Base-by-base conservation (phyloP, 768 basidiomycete species). In the Crassisporium funariophilum region DNA sequence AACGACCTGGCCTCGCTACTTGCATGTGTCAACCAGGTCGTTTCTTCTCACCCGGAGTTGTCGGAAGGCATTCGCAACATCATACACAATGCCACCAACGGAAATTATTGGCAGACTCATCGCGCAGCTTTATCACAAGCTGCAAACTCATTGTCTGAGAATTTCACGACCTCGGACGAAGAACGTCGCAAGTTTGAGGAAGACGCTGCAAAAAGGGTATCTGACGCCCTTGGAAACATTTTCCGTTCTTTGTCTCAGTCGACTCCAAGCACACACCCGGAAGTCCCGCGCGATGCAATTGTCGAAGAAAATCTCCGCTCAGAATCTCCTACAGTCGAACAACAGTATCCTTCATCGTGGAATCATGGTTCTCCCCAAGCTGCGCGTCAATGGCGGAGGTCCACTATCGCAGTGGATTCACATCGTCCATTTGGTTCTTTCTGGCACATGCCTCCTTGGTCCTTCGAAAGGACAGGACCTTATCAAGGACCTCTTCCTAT, bases 21-120 rank as follows among this genome's bases (percentile, higher is more conserved):
- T 46, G 73, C 72, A 22, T 74, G 74, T 2, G 62, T 91, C 45
- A 77, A 75, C 33, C 67, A 63, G n/a, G 72, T 83, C 22, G 60
- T 90, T 34, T 68, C 77, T 0, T 63, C 78, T 4, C 86, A 91
- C 54, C 89, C 89, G 4, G 87, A 91, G 52, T 63, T 91, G 9
- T 77, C 84, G 3, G 83, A 86, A 45, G 77, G 76, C 35, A 60
- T 91, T 46, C 82, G 80, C 46, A 83, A 78, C 58, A 78, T 91
- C 24, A 61, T 82, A 35, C 69, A 70, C 40, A 87, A 90, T 53
- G 71, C 83, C 4, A 70, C 75, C 4, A 79, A 70, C 41, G 88
- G 87, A 17, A 70, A 76, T 7, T 91, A 91, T 59, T 91, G 86
- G 87, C 63, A 69, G 25, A 63, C 74, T 21, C 85, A 88, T 56